These are phyloP conservation scores for Dendrobium catenatum DNA, from an alignment of 106 monocot species.

Conservation along the genomic window DNA sequence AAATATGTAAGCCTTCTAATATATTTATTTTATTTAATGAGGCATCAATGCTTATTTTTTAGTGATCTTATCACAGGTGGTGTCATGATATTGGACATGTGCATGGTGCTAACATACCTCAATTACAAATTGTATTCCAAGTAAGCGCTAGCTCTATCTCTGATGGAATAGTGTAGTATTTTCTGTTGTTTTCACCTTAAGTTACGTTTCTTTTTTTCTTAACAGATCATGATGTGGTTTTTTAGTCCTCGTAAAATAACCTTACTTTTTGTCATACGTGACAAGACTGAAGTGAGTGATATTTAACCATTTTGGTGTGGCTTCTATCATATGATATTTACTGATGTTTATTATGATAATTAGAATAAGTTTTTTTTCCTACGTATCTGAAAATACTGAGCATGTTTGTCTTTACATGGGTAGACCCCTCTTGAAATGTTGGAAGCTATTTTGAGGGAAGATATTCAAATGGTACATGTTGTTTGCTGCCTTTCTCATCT, in stretches of 20 bases:
- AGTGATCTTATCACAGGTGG: conserved; percentile 49
- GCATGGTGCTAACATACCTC: conserved; percentile 97
- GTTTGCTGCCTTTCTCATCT: neutral
- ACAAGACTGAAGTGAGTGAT: conserved; percentile 67
- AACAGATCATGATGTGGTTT: conserved; percentile 91
- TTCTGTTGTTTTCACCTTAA: conserved; percentile 7
- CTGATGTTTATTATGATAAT: neutral
- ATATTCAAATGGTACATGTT: conserved; percentile 77
- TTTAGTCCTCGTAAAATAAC: conserved; percentile 97
- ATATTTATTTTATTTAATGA: conserved; percentile 1
- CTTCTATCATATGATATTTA: neutral
- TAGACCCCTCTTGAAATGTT: conserved; percentile 92
- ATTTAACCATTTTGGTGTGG: neutral
- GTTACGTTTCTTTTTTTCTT: conserved; percentile 5
- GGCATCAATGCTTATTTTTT: conserved; percentile 2
- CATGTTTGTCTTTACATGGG: conserved; percentile 5
- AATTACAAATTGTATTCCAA: conserved; percentile 96
- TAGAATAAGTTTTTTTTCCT: conserved; percentile 8
- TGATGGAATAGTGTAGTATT: neutral
- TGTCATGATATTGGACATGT: conserved; percentile 98
- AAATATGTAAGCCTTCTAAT: conserved; percentile 64
- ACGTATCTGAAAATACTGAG: conserved; percentile 2
- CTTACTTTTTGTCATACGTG: conserved; percentile 92
- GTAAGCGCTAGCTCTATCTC: conserved; percentile 23
- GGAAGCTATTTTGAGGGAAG: conserved; percentile 88